These are phyloP conservation scores for Zelopaecilomyces penicillatus DNA, from an alignment of 2,329 filamentous ascomycete genomes.

Conservation along the genomic window DNA sequence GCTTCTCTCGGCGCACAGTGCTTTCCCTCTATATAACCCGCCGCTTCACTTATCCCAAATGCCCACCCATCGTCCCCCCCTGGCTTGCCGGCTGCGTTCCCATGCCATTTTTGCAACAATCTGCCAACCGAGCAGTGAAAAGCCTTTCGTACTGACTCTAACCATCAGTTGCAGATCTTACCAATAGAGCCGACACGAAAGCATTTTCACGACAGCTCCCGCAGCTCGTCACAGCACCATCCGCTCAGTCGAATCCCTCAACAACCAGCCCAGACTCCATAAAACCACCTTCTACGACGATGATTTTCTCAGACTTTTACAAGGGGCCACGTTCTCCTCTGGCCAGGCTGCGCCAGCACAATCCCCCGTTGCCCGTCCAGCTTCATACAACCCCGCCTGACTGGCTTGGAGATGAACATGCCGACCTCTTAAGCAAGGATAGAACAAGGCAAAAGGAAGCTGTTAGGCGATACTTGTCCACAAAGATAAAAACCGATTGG, in stretches of 20 bases:
- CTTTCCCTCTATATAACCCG: no score
- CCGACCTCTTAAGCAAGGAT: constrained; percentile 53
- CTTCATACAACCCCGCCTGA: constrained; percentile 21
- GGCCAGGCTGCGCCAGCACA: constrained; percentile 39
- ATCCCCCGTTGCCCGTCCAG: constrained; percentile 21
- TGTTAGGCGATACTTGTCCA: constrained; percentile 45
- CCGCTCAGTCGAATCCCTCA: neutral
- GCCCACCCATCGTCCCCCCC: no score
- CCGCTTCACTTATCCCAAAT: no score
- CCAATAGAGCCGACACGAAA: no score
- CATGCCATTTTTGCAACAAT: no score
- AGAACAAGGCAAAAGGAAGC: constrained; percentile 56
- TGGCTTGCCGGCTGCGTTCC: no score
- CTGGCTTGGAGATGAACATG: constrained; percentile 44
- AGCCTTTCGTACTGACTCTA: no score
- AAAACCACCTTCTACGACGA: constrained; percentile 18
- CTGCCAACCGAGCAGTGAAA: no score
- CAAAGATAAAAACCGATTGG: constrained; percentile 53
- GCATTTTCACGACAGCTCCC: no score
- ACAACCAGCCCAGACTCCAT: neutral
- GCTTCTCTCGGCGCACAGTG: no score
- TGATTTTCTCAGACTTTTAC: constrained; percentile 54
- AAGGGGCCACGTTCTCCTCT: constrained; percentile 47
- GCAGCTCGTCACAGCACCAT: no score
- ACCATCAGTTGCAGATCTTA: no score